These are phyloP conservation scores for Immersiporthe knoxdaviesiana DNA, from an alignment of 2,329 filamentous ascomycete species.

Conservation along the genomic window DNA sequence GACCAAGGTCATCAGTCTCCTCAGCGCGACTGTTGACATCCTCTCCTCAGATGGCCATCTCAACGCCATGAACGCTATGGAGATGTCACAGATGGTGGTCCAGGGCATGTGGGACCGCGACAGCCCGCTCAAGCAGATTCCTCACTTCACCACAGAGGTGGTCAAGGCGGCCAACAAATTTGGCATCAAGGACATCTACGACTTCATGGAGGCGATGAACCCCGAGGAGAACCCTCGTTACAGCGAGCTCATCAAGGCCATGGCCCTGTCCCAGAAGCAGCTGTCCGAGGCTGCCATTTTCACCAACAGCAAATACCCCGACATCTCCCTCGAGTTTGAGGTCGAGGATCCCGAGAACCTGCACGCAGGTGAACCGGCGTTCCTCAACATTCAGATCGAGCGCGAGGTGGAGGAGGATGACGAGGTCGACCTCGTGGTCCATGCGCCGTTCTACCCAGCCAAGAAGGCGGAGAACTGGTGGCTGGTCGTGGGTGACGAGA, in stretches of 20 bases:
- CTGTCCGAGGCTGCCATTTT: slow-evolving; percentile 89
- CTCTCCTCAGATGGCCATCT: slow-evolving; percentile 93
- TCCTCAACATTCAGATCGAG: slow-evolving; percentile 82
- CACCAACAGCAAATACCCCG: slow-evolving; percentile 95
- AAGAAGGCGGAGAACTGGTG: slow-evolving; percentile 99
- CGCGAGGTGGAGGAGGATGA: slow-evolving; percentile 77
- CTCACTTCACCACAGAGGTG: slow-evolving; percentile 83
- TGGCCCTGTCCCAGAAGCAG: slow-evolving; percentile 80
- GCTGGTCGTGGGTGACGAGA: slow-evolving; percentile 93
- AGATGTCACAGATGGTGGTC: slow-evolving; percentile 98
- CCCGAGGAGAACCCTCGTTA: slow-evolving; percentile 89
- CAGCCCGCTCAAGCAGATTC: slow-evolving; percentile 95
- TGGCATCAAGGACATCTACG: slow-evolving; percentile 90
- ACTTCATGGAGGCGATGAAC: slow-evolving; percentile 99
- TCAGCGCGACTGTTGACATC: slow-evolving; percentile 93
- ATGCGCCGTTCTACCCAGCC: slow-evolving; percentile 90
- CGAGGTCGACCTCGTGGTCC: slow-evolving; percentile 80
- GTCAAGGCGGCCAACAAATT: slow-evolving; percentile 82
- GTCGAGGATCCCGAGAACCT: slow-evolving; percentile 81
- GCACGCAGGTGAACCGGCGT: slow-evolving; percentile 77
- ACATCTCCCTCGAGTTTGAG: slow-evolving; percentile 88
- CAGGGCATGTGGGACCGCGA: slow-evolving; percentile 99
- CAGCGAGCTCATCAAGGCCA: slow-evolving; percentile 72
- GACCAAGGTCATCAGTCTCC: slow-evolving; percentile 79
- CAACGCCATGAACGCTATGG: slow-evolving; percentile 98